These are phyloP conservation scores for Yarrowia porcina DNA, from an alignment of 805 yeast species.

Conservation along the genomic window DNA sequence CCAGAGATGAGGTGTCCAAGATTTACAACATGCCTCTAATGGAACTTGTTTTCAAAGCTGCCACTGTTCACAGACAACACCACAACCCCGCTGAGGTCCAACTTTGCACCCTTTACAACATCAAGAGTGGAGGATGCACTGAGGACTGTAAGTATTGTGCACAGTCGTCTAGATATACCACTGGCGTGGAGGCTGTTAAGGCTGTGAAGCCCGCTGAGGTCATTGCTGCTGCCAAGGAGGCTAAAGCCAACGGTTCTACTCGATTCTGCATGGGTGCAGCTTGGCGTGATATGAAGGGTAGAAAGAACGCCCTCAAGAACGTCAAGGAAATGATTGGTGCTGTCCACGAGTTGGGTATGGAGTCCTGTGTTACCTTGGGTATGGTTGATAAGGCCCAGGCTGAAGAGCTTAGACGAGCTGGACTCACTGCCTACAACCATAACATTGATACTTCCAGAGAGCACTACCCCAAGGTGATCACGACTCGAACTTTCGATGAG, in stretches of 20 bases:
- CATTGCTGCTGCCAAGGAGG: slow-evolving; percentile 57
- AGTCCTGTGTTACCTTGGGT: slow-evolving; percentile 76
- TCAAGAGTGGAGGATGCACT: slow-evolving; percentile 77
- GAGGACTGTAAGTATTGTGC: slow-evolving; percentile 83
- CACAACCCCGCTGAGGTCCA: slow-evolving; percentile 71
- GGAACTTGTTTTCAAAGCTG: slow-evolving; percentile 59
- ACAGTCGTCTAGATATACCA: slow-evolving; percentile 61
- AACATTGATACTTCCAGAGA: slow-evolving; percentile 78
- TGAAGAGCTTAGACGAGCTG: slow-evolving; percentile 55
- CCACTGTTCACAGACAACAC: slow-evolving; percentile 59
- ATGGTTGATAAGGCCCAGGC: slow-evolving; percentile 72
- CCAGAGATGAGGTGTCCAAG: slow-evolving; percentile 54
- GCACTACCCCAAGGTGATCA: slow-evolving; percentile 67
- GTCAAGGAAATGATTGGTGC: slow-evolving; percentile 62
- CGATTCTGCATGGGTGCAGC: slow-evolving; percentile 86
- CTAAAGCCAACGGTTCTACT: slow-evolving; percentile 68
- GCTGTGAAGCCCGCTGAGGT: slow-evolving; percentile 62
- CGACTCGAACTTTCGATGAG: slow-evolving; percentile 70
- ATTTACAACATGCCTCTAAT: slow-evolving; percentile 65
- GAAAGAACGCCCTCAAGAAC: slow-evolving; percentile 61
- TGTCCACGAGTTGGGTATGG: slow-evolving; percentile 66
- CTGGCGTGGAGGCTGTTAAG: slow-evolving; percentile 70
- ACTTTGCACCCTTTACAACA: slow-evolving; percentile 68
- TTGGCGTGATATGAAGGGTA: slow-evolving; percentile 80
- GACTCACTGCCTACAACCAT: slow-evolving; percentile 79